Conservation (phyloP, 306 rosid species). For the Citrullus colocynthis region DNA sequence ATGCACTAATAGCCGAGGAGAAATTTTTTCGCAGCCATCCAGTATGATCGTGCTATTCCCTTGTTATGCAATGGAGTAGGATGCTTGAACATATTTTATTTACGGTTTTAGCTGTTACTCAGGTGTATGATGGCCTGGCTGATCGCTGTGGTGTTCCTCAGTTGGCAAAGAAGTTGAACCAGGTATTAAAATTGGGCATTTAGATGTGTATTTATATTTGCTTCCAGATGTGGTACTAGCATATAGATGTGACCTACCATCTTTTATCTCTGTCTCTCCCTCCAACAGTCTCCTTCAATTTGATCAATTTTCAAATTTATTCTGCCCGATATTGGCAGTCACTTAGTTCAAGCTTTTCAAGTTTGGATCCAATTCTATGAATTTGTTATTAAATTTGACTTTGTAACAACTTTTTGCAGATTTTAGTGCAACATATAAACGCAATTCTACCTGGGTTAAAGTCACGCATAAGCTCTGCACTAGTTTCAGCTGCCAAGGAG, state of each 20-base stretch:
- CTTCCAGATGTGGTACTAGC: not conserved
- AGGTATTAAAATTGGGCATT: conserved; percentile 38
- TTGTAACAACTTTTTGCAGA: conserved; percentile 29
- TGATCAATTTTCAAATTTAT: not conserved
- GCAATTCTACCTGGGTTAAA: conserved; percentile 77
- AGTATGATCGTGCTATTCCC: conserved; percentile 37
- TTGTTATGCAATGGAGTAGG: conserved; percentile 8
- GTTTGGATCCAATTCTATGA: not conserved
- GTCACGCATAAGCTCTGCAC: conserved; percentile 77
- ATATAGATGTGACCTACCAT: not conserved
- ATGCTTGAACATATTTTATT: conserved; percentile 1
- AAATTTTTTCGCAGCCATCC: conserved; percentile 87
- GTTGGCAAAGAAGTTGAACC: conserved; percentile 89
- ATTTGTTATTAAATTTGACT: not conserved
- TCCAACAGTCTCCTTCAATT: not conserved
- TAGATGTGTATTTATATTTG: not conserved
- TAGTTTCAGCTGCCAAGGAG: conserved; percentile 88
- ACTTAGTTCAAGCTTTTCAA: not conserved
- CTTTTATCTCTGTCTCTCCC: not conserved
- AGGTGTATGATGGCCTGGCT: conserved; percentile 84
- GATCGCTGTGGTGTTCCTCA: conserved; percentile 96
- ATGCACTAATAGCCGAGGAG: conserved; percentile 87
- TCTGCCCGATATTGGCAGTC: not conserved
- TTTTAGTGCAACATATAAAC: conserved; percentile 85
- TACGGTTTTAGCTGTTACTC: conserved; percentile 12